These are phyloP conservation scores for Platismatia glauca DNA, from an alignment of 495 filamentous ascomycete species.

Conservation along the genomic window DNA sequence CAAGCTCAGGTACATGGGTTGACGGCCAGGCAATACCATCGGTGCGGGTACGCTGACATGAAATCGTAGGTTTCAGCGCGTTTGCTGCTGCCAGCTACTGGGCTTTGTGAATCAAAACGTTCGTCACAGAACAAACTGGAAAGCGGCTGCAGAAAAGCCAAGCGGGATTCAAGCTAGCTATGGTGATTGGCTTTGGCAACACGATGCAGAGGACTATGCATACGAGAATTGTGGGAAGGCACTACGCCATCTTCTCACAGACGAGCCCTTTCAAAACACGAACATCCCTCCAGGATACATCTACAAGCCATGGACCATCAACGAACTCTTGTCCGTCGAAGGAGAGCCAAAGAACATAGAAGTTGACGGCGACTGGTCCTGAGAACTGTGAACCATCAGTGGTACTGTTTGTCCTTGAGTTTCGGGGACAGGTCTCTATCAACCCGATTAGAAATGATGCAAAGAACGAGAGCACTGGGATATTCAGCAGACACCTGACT, in stretches of 20 bases:
- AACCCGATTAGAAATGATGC: no score
- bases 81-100: background rate
- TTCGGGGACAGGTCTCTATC: background rate
- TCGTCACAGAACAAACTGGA: background rate
- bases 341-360: background rate
- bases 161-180: background rate
- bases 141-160: background rate
- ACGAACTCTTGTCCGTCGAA: background rate
- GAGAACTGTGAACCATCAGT: background rate
- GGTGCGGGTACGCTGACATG: background rate
- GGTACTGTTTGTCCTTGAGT: background rate
- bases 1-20: background rate
- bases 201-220: background rate
- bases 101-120: background rate
- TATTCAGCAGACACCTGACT: no score
- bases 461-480: no score
- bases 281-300: background rate
- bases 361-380: constrained; percentile 2
- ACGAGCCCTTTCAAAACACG: background rate
- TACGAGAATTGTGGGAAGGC: background rate
- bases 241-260: background rate
- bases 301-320: background rate
- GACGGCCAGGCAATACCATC: background rate
- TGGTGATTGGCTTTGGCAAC: background rate
- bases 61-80: background rate